Evolutionary conservation across 208 protist genomes (phyloP).

Genomic region (Trypanosoma congolense): DNA sequence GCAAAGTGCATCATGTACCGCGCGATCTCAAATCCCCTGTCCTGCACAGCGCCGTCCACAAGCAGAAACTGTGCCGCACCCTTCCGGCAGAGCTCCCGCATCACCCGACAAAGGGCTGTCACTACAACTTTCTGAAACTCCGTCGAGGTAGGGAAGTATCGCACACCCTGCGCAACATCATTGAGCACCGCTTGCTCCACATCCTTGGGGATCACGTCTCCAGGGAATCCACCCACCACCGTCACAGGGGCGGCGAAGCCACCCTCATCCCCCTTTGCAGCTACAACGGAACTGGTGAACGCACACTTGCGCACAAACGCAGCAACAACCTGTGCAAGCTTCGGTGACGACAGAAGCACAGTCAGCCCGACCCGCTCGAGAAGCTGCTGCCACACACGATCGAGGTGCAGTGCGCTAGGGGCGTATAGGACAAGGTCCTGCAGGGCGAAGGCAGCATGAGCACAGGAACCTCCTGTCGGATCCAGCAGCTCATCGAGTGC

Average conservation of each 20-base stretch:
- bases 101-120: constrained; percentile 30
- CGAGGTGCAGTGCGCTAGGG: constrained; percentile 58
- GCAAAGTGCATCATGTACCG: constrained; percentile 72
- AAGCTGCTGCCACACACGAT: constrained; percentile 55
- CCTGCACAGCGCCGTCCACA: constrained; percentile 44
- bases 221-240: constrained; percentile 22
- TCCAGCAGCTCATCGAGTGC: constrained; percentile 48
- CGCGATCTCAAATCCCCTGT: constrained; percentile 58
- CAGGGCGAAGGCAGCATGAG: constrained; percentile 51
- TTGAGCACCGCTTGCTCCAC: constrained; percentile 34
- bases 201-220: constrained; percentile 41
- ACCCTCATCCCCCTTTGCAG: background rate
- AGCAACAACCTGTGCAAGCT: constrained; percentile 46
- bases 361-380: constrained; percentile 34
- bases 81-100: constrained; percentile 31
- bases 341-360: constrained; percentile 30
- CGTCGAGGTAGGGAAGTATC: constrained; percentile 49
- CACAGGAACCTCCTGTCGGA: constrained; percentile 35
- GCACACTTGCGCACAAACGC: constrained; percentile 71
- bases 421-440: constrained; percentile 81
- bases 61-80: constrained; percentile 68
- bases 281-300: constrained; percentile 24
- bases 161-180: constrained; percentile 44
- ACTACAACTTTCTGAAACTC: constrained; percentile 43
- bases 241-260: background rate